Evolutionary conservation across 1,284 basidiomycete genomes (phyloP).

Genomic region (Earliella scabrosa): DNA sequence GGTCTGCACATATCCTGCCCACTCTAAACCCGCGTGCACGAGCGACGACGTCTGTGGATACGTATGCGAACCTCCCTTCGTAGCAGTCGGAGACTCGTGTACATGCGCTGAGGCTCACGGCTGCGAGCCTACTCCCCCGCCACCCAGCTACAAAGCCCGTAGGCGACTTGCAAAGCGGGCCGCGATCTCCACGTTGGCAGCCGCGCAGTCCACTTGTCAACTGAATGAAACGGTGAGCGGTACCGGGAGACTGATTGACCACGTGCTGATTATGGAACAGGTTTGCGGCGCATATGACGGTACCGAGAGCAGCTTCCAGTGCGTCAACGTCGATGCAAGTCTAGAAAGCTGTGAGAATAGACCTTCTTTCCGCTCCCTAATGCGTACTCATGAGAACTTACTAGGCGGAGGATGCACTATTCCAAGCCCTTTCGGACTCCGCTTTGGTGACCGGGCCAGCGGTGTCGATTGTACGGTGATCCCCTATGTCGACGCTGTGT

Average conservation of each 20-base stretch:
- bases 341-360: conserved; percentile 29
- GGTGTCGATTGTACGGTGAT: conserved; percentile 40
- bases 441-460: background rate
- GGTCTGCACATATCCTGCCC: conserved; percentile 45
- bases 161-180: background rate
- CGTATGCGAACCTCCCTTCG: conserved; percentile 43
- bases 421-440: conserved; percentile 17
- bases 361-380: conserved; percentile 17
- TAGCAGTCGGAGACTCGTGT: conserved; percentile 39
- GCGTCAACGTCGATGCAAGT: conserved; percentile 32
- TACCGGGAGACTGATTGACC: background rate
- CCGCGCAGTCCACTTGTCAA: conserved; percentile 13
- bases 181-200: conserved; percentile 6
- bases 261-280: background rate
- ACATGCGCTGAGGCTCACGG: conserved; percentile 41
- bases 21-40: conserved; percentile 43
- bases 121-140: background rate
- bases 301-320: conserved; percentile 30
- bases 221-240: conserved; percentile 14
- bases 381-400: background rate
- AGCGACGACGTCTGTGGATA: conserved; percentile 46
- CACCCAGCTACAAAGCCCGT: background rate
- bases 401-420: conserved; percentile 40
- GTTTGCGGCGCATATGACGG: conserved; percentile 32
- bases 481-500: conserved; percentile 32